Percentiles rank a stretch among this genome's conserved stretches.
phyloP scores from a whole-genome alignment of 257 asterid genomes.

The Scutellaria minor region DNA sequence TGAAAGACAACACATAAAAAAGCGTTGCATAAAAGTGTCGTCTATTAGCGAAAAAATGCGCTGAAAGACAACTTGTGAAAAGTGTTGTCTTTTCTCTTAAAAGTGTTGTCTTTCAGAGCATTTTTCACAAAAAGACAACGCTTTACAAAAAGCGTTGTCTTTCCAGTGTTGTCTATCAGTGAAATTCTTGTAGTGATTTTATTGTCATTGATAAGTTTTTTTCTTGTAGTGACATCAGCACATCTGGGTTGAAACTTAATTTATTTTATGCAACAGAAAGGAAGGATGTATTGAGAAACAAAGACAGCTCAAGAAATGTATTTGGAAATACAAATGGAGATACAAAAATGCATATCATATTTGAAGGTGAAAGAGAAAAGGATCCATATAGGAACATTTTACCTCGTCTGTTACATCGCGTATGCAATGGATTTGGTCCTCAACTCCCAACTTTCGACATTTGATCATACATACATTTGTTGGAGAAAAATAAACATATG shows the following conservation, averaged over 20 bases:
- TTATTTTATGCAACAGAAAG: constrained; percentile 44
- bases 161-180: too few species aligned
- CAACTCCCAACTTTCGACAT: constrained; percentile 57
- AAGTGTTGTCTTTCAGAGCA: too few species aligned
- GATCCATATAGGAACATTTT: constrained; percentile 55
- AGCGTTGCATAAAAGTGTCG: too few species aligned
- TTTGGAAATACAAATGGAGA: constrained; percentile 46
- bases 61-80: too few species aligned
- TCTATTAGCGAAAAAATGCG: too few species aligned
- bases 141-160: too few species aligned
- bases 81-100: too few species aligned
- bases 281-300: constrained; percentile 51
- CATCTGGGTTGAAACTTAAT: background rate
- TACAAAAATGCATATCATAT: constrained; percentile 46
- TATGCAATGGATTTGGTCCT: constrained; percentile 49
- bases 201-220: too few species aligned
- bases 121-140: too few species aligned
- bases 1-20: too few species aligned
- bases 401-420: constrained; percentile 53
- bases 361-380: constrained; percentile 52
- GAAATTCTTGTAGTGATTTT: too few species aligned
- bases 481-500: background rate
- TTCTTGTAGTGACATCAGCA: too few species aligned
- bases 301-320: constrained; percentile 55
- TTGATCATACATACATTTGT: background rate